phyloP scores from a whole-genome alignment of 1,139 yeast genomes.

The Protomyces lactucae-debilis region DNA sequence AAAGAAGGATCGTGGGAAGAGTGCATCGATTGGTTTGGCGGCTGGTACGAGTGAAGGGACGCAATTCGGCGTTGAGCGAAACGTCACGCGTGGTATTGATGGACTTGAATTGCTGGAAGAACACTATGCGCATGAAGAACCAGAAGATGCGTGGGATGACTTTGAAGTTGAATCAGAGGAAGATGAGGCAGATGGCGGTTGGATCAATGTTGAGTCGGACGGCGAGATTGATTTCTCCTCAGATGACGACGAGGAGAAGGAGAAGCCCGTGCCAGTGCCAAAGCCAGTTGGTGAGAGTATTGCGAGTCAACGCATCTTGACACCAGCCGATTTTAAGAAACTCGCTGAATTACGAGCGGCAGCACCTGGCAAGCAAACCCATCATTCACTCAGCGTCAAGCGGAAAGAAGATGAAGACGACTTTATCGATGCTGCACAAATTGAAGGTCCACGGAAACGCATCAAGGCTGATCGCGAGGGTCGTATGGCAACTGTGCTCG shows the following conservation, averaged over 20 bases:
- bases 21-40: conserved; percentile 71
- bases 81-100: conserved; percentile 64
- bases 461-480: conserved; percentile 86
- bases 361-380: conserved; percentile 24
- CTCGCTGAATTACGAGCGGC: conserved; percentile 71
- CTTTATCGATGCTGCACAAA: conserved; percentile 67
- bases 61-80: conserved; percentile 64
- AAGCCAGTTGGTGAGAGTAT: conserved; percentile 47
- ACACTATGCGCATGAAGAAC: conserved; percentile 68
- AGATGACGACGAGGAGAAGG: conserved; percentile 45
- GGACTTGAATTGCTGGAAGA: conserved; percentile 85
- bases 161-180: conserved; percentile 44
- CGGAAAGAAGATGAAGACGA: not conserved
- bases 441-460: conserved; percentile 71
- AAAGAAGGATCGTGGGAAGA: conserved; percentile 86
- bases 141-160: conserved; percentile 49
- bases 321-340: conserved; percentile 97
- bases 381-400: conserved; percentile 13
- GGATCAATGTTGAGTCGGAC: conserved; percentile 55
- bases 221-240: conserved; percentile 45
- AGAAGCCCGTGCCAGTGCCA: conserved; percentile 23
- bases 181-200: conserved; percentile 48
- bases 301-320: conserved; percentile 69
- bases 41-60: conserved; percentile 32
- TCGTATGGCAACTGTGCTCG: conserved; percentile 76